Evolutionary conservation across 169 alveolate genomes (phyloP).

Genomic region (Cryptosporidium ubiquitum): DNA sequence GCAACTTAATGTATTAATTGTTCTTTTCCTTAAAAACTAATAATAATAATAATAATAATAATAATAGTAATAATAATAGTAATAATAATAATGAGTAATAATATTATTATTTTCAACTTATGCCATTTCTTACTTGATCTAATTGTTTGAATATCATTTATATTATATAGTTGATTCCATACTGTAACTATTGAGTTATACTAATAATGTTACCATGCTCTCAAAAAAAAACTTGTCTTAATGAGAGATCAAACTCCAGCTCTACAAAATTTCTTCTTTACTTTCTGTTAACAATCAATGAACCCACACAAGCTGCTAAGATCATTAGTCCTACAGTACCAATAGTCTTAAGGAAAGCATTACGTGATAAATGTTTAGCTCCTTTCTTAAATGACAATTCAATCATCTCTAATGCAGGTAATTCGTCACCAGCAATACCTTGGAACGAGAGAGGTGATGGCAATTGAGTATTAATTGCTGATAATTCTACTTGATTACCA

Average conservation of each 20-base stretch:
- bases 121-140: conserved; percentile 2
- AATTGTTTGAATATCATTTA: background rate
- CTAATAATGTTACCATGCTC: background rate
- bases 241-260: background rate
- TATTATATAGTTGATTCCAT: background rate
- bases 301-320: conserved; percentile 49
- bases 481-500: conserved; percentile 15
- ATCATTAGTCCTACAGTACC: conserved; percentile 67
- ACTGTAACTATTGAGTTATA: background rate
- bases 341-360: conserved; percentile 63
- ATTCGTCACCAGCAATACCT: conserved; percentile 74
- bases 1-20: conserved; percentile 15
- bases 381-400: conserved; percentile 71
- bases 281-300: conserved; percentile 56
- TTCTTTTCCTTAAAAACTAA: conserved; percentile 18
- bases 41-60: background rate
- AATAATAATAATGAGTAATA: too few relatives aligned
- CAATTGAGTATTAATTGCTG: conserved; percentile 50
- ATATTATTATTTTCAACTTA: conserved; percentile 16
- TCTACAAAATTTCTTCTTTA: background rate
- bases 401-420: conserved; percentile 37
- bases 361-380: conserved; percentile 67
- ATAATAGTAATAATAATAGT: too few relatives aligned
- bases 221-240: background rate
- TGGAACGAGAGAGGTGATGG: conserved; percentile 51